Evolutionary conservation across 106 monocot species (phyloP).

Genomic region (Cymbidium sinense): DNA sequence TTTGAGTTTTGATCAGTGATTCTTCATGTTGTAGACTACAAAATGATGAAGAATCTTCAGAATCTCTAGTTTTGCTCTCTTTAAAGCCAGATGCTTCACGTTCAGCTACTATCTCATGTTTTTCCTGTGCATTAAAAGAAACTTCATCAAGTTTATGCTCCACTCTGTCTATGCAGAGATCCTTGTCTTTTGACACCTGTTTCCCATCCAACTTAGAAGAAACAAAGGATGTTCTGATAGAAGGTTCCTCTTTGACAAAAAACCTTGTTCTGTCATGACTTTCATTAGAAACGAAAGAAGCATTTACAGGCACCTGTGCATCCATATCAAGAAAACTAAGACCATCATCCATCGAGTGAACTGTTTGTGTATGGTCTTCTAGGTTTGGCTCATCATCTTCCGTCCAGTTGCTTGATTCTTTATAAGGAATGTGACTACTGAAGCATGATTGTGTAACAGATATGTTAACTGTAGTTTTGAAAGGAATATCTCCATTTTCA

Average conservation of each 20-base stretch:
- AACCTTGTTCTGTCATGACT: background rate
- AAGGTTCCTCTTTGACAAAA: conserved; percentile 6
- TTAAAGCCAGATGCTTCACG: conserved; percentile 3
- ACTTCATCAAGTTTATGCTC: conserved; percentile 6
- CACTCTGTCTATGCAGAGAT: conserved; percentile 9
- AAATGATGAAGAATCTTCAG: background rate
- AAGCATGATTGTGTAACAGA: conserved; percentile 6
- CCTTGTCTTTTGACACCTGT: background rate
- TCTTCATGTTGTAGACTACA: conserved; percentile 3
- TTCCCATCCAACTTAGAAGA: background rate
- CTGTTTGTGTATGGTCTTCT: conserved; percentile 10
- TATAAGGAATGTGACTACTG: conserved; percentile 4
- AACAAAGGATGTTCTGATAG: background rate
- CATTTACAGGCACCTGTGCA: background rate
- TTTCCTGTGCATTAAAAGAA: background rate
- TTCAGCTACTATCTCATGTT: background rate
- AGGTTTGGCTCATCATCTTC: conserved; percentile 11
- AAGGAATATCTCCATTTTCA: conserved; percentile 8
- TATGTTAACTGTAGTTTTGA: background rate
- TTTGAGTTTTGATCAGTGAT: background rate
- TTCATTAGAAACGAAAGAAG: background rate
- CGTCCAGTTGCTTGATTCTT: conserved; percentile 9
- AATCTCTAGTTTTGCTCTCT: conserved; percentile 5
- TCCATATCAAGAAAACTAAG: conserved; percentile 11
- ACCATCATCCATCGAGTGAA: conserved; percentile 14